Base-by-base conservation (phyloP, 1,284 basidiomycete species). In the Retiboletus flavoniger region DNA sequence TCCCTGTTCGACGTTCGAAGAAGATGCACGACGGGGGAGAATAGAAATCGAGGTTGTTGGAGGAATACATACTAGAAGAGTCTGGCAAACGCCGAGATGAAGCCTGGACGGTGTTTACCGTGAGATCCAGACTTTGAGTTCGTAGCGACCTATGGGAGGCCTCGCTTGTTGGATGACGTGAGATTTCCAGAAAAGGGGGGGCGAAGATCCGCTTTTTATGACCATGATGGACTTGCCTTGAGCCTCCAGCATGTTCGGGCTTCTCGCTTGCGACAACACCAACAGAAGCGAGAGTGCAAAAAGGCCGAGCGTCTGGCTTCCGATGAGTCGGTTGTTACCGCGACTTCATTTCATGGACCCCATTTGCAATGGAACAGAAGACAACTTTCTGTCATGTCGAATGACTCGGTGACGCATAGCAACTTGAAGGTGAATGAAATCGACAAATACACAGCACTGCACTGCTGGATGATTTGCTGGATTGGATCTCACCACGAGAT, bases 11-110 rank as follows among this genome's bases (percentile, higher is more conserved):
- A 17, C 49, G 45, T 29, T 41, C 13, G 36, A 58, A 43, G 31
- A 39, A 62, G 43, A 16, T 45, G 42, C 50, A 56, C 13, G 41
- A 52, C 8, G 47, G 42, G 28, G 52, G 54, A 9, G 53, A 53
- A 41, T 51, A 56, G 62, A 57, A 60, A 35, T 58, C 62, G 29
- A 50, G 62, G 51, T 36, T 64, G 38, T 17, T 51, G 7, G 45
- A 48, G 24, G 50, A 44, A 13, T 58, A 50, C 32, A 13, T 58
- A 50, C 32, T 51, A 57, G 48, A 24, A 4, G 7, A 6, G 32
- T 28, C 2, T 9, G 16, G n/a, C 26, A 35, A 47, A 39, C 35
- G 1, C 24, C 24, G 42, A 43, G 38, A 26, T 31, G 24, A 51
- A 44, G 2, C 7, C 24, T 31, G 26, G n/a, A 49, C 3, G 43